Percentiles rank a stretch among this genome's conserved stretches.
Evolutionary conservation across 2,329 filamentous ascomycete species (phyloP).

Genomic region (Ascochyta pisi): DNA sequence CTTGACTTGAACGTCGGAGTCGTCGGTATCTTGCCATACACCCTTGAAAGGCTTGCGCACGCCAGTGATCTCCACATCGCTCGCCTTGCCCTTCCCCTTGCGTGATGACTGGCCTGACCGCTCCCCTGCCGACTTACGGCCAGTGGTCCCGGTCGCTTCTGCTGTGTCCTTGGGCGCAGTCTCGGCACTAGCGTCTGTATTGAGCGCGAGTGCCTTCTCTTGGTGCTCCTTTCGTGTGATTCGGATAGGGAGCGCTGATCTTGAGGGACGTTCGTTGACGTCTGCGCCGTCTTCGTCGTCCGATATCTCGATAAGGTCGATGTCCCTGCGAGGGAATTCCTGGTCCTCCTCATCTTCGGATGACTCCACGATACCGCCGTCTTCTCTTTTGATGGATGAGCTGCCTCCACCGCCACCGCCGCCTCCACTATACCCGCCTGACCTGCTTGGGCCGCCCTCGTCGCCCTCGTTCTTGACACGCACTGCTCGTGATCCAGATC

Average conservation of each 20-base stretch:
- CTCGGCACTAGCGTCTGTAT: constrained; percentile 59
- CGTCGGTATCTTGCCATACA: constrained; percentile 53
- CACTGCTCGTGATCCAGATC: constrained; percentile 40
- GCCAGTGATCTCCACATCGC: constrained; percentile 53
- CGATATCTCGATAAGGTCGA: constrained; percentile 66
- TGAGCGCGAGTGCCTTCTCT: constrained; percentile 61
- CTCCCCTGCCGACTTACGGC: constrained; percentile 26
- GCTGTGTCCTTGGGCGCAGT: constrained; percentile 52
- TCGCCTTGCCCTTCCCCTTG: constrained; percentile 51
- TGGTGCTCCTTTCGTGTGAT: constrained; percentile 63
- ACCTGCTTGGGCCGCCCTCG: constrained; percentile 27
- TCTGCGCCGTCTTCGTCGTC: constrained; percentile 58
- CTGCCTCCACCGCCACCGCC: constrained; percentile 20
- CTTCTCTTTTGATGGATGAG: constrained; percentile 35
- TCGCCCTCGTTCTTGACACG: constrained; percentile 43
- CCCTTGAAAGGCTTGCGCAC: constrained; percentile 53
- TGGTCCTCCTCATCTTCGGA: constrained; percentile 60
- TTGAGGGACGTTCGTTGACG: constrained; percentile 25
- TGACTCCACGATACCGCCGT: constrained; percentile 55
- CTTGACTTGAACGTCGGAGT: constrained; percentile 56
- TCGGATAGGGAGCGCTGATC: constrained; percentile 57
- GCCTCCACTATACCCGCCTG: constrained; percentile 19
- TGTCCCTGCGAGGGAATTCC: constrained; percentile 56
- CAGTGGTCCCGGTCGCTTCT: constrained; percentile 42
- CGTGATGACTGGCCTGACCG: constrained; percentile 26